Base-by-base conservation (phyloP, 768 basidiomycete genomes). In the Tricholoma flavovirens region DNA sequence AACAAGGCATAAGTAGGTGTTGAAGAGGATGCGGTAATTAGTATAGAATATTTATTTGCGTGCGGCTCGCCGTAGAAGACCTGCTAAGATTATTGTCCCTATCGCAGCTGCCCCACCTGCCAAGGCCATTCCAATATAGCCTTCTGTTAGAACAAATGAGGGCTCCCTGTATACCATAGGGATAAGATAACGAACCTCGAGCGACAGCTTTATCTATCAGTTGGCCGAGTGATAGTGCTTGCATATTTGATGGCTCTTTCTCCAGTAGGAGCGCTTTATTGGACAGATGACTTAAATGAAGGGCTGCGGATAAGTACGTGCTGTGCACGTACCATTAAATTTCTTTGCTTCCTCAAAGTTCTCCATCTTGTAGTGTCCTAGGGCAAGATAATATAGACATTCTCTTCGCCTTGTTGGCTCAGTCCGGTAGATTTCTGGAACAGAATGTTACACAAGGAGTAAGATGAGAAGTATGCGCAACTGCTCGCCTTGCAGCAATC, bases 51-150 rank as follows among this genome's bases (percentile, higher is more conserved):
- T 8, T 75, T 76, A 82, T 73, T 77, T 77, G 66, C 79, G 78
- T 61, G 72, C 67, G 70, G 90, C 87, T 83, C 89, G 90, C 84
- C 91, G 88, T 83, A 93, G 79, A 66, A 92, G 75, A 73, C 83
- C 75, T 68, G 90, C 87, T 54, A 92, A 56, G 56, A 88, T 68
- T 49, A 93, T 70, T 29, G 88, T 84, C 51, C 92, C 90, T 19
- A 96, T 65, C 12, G 96, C 94, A 12, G 90, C 93, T 40, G 82
- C 87, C 54, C 94, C 93, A 51, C 95, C 95, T 17, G 86, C 92
- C 42, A 99, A 78, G 12, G 94, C 97, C 88, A 99, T 93, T 48
- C 97, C 97, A 50, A 98, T 91, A 69, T 98, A 98, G n/a, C 95
- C 95, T 71, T 99, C 96, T 95, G 69, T 5, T n/a, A 9, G 56